Conservation (phyloP, 768 basidiomycete genomes). For the Suillus subaureus region DNA sequence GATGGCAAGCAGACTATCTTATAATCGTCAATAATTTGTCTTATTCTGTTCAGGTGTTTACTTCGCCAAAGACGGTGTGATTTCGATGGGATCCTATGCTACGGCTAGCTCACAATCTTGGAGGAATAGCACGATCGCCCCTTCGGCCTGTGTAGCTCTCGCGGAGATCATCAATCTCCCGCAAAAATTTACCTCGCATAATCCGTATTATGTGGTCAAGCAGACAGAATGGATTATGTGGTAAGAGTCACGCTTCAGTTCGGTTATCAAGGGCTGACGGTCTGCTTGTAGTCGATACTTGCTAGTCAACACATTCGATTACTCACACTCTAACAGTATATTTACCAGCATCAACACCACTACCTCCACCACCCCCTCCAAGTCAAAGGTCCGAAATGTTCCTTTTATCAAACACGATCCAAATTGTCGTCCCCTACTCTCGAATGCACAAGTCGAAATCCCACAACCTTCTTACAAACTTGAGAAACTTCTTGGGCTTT, state of each 20-base stretch:
- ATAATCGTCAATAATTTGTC: not conserved
- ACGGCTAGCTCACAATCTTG: constrained; percentile 37
- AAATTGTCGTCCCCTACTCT: not conserved
- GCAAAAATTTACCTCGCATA: constrained; percentile 48
- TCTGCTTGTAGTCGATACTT: constrained; percentile 55
- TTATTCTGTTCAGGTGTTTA: constrained; percentile 54
- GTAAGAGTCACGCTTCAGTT: constrained; percentile 34
- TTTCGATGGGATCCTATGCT: constrained; percentile 52
- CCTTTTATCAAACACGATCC: constrained; percentile 56
- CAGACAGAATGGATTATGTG: constrained; percentile 74
- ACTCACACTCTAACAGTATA: not conserved
- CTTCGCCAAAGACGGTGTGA: constrained; percentile 57
- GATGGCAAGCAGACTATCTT: constrained; percentile 44
- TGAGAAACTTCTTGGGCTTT: constrained; percentile 45
- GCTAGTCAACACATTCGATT: constrained; percentile 41
- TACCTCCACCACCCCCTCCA: not conserved
- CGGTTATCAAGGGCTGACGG: not conserved
- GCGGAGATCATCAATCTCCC: constrained; percentile 70
- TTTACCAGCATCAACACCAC: constrained; percentile 5
- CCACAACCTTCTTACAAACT: constrained; percentile 62
- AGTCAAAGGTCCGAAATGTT: constrained; percentile 14
- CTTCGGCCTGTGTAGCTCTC: constrained; percentile 56
- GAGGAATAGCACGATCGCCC: constrained; percentile 51
- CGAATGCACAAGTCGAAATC: constrained; percentile 44
- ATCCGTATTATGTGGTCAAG: constrained; percentile 62